Evolutionary conservation across 1,284 basidiomycete species (phyloP).

Genomic region (Kwoniella shivajii): DNA sequence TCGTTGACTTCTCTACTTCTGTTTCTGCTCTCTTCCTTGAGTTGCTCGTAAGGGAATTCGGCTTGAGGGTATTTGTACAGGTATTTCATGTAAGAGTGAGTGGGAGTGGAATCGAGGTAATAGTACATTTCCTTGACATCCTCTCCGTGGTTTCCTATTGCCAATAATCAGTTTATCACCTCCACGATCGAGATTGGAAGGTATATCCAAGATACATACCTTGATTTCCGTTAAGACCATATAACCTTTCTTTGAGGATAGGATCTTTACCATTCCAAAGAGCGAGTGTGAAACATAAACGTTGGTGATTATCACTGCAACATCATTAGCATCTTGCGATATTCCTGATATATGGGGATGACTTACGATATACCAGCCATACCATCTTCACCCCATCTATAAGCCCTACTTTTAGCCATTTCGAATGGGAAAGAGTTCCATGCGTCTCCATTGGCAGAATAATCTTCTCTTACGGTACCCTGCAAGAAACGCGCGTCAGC

Average conservation of each 20-base stretch:
- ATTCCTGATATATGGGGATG: neutral
- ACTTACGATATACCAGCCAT: slow-evolving; percentile 81
- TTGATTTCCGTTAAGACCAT: slow-evolving; percentile 91
- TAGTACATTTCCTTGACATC: slow-evolving; percentile 99
- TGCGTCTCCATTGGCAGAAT: slow-evolving; percentile 92
- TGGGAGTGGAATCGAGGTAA: slow-evolving; percentile 96
- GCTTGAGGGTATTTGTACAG: slow-evolving; percentile 97
- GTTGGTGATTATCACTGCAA: slow-evolving; percentile 83
- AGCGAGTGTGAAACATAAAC: slow-evolving; percentile 84
- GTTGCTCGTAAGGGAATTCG: slow-evolving; percentile 88
- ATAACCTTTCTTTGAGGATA: slow-evolving; percentile 94
- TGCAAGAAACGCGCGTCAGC: slow-evolving; percentile 43
- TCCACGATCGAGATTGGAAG: neutral
- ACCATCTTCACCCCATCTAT: slow-evolving; percentile 98
- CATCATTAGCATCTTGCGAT: slow-evolving; percentile 1
- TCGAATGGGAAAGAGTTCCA: slow-evolving; percentile 98
- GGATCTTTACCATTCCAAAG: slow-evolving; percentile 95
- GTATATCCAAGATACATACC: slow-evolving; percentile 40
- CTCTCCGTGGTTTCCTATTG: slow-evolving; percentile 91
- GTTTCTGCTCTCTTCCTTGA: slow-evolving; percentile 80
- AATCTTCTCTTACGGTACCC: slow-evolving; percentile 98
- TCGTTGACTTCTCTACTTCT: slow-evolving; percentile 84
- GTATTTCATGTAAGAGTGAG: slow-evolving; percentile 99
- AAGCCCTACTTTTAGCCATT: slow-evolving; percentile 88
- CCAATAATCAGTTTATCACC: slow-evolving; percentile 4